phyloP scores from a whole-genome alignment of 495 filamentous ascomycete species.

The Stereocaulon alpinum region DNA sequence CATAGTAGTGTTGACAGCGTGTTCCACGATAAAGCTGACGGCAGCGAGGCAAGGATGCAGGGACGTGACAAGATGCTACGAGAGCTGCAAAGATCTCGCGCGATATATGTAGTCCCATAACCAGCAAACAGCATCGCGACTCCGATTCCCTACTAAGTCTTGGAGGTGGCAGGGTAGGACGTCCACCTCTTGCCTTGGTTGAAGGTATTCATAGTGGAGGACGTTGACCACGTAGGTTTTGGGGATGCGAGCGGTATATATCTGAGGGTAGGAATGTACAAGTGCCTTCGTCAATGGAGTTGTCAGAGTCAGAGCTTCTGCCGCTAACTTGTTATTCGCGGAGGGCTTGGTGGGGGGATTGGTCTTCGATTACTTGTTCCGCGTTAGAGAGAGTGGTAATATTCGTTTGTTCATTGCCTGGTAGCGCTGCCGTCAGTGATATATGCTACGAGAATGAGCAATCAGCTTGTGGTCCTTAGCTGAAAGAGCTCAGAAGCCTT shows the following conservation, averaged over 20 bases:
- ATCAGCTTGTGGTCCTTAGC: background rate
- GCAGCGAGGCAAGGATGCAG: conserved; percentile 29
- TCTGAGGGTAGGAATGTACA: conserved; percentile 27
- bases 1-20: too few species aligned
- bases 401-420: conserved; percentile 25
- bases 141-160: conserved; percentile 25
- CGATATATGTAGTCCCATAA: conserved; percentile 8
- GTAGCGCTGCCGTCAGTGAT: conserved; percentile 17
- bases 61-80: conserved; percentile 36
- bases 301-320: conserved; percentile 33
- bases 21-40: too few species aligned
- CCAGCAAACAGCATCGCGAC: conserved; percentile 32
- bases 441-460: conserved; percentile 17
- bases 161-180: conserved; percentile 33
- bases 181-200: conserved; percentile 33
- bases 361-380: conserved; percentile 23
- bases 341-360: conserved; percentile 30
- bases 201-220: conserved; percentile 39
- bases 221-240: conserved; percentile 34
- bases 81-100: conserved; percentile 27
- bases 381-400: conserved; percentile 24
- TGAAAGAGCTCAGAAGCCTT: background rate
- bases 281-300: conserved; percentile 27
- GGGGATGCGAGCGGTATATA: conserved; percentile 34
- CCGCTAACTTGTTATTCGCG: conserved; percentile 35